Percentiles rank a stretch among this genome's conserved stretches.
These are phyloP conservation scores for Vigna radiata DNA, from an alignment of 306 rosid genomes.

Conservation along the genomic window DNA sequence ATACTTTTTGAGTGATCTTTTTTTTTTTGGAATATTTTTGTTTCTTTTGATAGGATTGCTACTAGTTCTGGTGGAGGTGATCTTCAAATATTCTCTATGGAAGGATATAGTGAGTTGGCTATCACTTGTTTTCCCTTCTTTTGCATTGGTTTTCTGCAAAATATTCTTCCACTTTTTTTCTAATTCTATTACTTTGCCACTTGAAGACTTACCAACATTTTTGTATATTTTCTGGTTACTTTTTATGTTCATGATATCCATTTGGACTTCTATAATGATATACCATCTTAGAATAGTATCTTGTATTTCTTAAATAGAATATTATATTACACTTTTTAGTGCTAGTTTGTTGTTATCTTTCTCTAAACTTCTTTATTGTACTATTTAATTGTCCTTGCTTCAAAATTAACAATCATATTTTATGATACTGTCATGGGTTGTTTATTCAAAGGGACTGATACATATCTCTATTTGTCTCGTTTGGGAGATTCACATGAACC, in stretches of 20 bases:
- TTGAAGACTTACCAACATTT: no score
- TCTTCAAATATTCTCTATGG: no score
- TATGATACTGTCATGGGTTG: slow-evolving; percentile 20
- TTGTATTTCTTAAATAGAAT: slow-evolving; percentile 37
- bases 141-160: no score
- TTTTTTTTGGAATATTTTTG: no score
- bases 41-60: not conserved
- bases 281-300: no score
- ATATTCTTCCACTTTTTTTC: no score
- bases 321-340: slow-evolving; percentile 50
- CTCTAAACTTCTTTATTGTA: not conserved
- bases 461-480: slow-evolving; percentile 90
- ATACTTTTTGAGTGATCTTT: not conserved
- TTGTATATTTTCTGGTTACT: no score
- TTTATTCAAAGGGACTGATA: slow-evolving; percentile 78
- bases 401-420: not conserved
- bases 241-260: no score
- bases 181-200: no score
- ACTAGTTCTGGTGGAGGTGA: not conserved
- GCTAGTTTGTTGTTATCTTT: not conserved
- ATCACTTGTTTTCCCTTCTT: no score
- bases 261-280: no score
- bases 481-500: slow-evolving; percentile 95
- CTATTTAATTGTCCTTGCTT: slow-evolving; percentile 21
- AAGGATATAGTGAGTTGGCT: no score